A percentile compares a stretch with the other conserved stretches of the same genome.
These are phyloP conservation scores for Alternaria postmessia DNA, from an alignment of 2,329 filamentous ascomycete species.

Conservation along the genomic window DNA sequence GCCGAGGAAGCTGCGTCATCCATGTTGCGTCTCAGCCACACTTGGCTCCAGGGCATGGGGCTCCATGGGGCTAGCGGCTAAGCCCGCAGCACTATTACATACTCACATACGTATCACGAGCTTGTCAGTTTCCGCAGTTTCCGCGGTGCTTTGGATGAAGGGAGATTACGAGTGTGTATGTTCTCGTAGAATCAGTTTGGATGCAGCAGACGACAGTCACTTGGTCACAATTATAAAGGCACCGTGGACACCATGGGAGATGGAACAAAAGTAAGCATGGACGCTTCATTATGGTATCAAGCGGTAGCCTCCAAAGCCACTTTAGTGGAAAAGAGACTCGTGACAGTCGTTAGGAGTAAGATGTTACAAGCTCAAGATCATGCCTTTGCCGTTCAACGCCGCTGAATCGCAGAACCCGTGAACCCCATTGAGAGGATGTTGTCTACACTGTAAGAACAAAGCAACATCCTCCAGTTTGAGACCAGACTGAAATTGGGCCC, in stretches of 20 bases:
- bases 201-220: background rate
- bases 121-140: background rate
- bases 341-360: slow-evolving; percentile 28
- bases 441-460: background rate
- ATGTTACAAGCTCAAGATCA: slow-evolving; percentile 5
- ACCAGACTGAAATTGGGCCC: slow-evolving; percentile 12
- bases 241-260: background rate
- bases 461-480: background rate
- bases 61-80: slow-evolving; percentile 4
- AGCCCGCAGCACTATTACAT: background rate
- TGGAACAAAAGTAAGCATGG: slow-evolving; percentile 1
- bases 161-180: background rate
- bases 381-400: background rate
- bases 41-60: slow-evolving; percentile 1
- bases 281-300: slow-evolving; percentile 22
- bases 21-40: slow-evolving; percentile 14
- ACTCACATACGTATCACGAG: background rate
- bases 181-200: too few species aligned
- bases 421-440: slow-evolving; percentile 2
- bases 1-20: slow-evolving; percentile 20
- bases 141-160: background rate
- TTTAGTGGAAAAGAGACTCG: slow-evolving; percentile 37
- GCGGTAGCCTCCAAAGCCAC: slow-evolving; percentile 19
- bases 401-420: slow-evolving; percentile 10
- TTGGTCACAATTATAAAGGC: background rate